Percentiles rank a stretch among this genome's conserved stretches.
These are phyloP conservation scores for Clausena lansium DNA, from an alignment of 345 rosid genomes.

Conservation along the genomic window DNA sequence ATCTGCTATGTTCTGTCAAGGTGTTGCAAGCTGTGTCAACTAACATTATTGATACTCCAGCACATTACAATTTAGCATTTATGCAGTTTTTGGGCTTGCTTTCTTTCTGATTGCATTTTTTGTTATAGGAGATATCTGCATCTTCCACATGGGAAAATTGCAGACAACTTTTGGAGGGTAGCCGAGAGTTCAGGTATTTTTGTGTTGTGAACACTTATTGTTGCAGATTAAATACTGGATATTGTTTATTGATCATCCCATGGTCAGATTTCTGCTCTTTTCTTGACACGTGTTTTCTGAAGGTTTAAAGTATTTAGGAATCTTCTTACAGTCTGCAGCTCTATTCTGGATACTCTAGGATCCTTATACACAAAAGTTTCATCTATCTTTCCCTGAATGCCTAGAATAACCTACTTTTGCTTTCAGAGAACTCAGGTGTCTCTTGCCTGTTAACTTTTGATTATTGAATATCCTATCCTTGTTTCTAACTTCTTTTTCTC, in stretches of 20 bases:
- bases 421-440: neutral
- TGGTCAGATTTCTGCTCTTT: conserved; percentile 6
- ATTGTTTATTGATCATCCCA: conserved; percentile 8
- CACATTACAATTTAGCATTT: conserved; percentile 22
- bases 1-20: conserved; percentile 41
- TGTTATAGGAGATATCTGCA: conserved; percentile 66
- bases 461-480: neutral
- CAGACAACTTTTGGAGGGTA: conserved; percentile 60
- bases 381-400: neutral
- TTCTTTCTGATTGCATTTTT: conserved; percentile 22
- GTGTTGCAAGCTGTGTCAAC: conserved; percentile 26
- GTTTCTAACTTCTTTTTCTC: neutral
- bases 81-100: conserved; percentile 17
- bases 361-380: neutral
- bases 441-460: neutral
- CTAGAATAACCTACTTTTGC: neutral
- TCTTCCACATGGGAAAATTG: conserved; percentile 85
- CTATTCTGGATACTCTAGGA: neutral
- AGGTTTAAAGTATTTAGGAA: neutral
- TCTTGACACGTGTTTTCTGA: neutral
- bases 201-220: conserved; percentile 1
- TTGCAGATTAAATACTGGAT: conserved; percentile 4
- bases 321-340: neutral
- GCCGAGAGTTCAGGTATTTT: conserved; percentile 78
- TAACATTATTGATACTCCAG: neutral